Conservation (phyloP, 192 early-diverging fungal species). For the Chytriomyces hyalinus region DNA sequence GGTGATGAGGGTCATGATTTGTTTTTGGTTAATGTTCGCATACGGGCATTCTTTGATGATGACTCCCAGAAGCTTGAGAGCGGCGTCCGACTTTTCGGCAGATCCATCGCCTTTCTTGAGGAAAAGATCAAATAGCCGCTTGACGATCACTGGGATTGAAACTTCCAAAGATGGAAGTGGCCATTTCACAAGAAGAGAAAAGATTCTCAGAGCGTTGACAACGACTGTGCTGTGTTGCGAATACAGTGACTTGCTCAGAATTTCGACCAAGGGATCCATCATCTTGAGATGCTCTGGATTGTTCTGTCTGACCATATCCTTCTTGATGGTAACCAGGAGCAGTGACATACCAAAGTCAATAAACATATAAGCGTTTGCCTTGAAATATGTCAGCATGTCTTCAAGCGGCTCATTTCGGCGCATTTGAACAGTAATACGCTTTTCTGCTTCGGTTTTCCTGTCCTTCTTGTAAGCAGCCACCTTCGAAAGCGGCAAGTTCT, state of each 20-base stretch:
- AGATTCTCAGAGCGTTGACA: constrained; percentile 71
- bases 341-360: constrained; percentile 92
- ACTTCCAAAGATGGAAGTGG: constrained; percentile 73
- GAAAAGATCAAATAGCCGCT: constrained; percentile 79
- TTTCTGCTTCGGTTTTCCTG: constrained; percentile 62
- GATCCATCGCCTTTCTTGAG: constrained; percentile 65
- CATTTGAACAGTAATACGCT: constrained; percentile 69
- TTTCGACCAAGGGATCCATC: constrained; percentile 80
- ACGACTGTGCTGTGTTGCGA: constrained; percentile 78
- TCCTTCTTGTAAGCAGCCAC: constrained; percentile 52
- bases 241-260: constrained; percentile 82
- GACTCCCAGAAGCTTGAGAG: constrained; percentile 82
- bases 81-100: constrained; percentile 70
- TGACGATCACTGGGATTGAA: constrained; percentile 74
- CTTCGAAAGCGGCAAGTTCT: constrained; percentile 80
- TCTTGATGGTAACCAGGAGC: constrained; percentile 69
- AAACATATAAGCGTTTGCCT: constrained; percentile 87
- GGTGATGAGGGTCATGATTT: constrained; percentile 79
- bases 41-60: constrained; percentile 80
- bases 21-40: constrained; percentile 68
- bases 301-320: constrained; percentile 45
- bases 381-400: constrained; percentile 75
- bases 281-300: constrained; percentile 68
- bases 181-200: constrained; percentile 72
- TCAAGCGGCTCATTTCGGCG: constrained; percentile 60